Base-by-base conservation (phyloP, 2,329 filamentous ascomycete genomes). In the Lecanicillium sp. region DNA sequence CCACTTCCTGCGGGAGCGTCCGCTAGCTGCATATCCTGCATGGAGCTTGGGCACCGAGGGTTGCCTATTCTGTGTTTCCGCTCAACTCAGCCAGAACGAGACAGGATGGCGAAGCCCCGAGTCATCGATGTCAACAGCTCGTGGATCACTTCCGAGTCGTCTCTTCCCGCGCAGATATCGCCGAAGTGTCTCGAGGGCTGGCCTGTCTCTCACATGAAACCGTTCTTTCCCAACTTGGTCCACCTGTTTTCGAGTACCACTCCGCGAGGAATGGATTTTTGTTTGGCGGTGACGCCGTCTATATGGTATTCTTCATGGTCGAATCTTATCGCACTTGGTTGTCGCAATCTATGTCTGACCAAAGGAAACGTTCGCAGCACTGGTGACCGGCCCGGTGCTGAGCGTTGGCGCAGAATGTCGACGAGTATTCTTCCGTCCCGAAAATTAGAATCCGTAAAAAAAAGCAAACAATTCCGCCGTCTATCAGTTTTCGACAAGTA, bases 211-310 rank as follows among this genome's bases (percentile, higher is more conserved):
- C 19, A 35, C 21, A 41, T 46, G 40, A 39, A 44, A 39, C 36
- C 23, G 42, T 33, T 40, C 29, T 38, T 41, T 27, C 29, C 40
- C 15, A 45, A 15, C 14, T 19, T 33, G 43, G 12, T 47, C 43
- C 49, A 19, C 17, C 46, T 30, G 24, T 39, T 50, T 50, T 38
- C 27, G 29, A 36, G 29, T 51, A 51, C 49, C 49, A 51, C 38
- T 32, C 49, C 49, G 49, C 15, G 49, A 47, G 43, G 44, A 43
- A 43, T 51, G 49, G 49, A 43, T 47, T 51, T 46, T 49, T 17
- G 20, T 37, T 26, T 51, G 44, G 49, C 49, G 38, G 43, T 46
- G 43, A 29, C 38, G 49, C 49, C 49, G 43, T 51, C 49, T 51
- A 51, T 42, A 39, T 44, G 32, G 14, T 27, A 17, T 38, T 46